Conservation (phyloP, 2,329 filamentous ascomycete genomes). For the Epicoccum sorghinum region DNA sequence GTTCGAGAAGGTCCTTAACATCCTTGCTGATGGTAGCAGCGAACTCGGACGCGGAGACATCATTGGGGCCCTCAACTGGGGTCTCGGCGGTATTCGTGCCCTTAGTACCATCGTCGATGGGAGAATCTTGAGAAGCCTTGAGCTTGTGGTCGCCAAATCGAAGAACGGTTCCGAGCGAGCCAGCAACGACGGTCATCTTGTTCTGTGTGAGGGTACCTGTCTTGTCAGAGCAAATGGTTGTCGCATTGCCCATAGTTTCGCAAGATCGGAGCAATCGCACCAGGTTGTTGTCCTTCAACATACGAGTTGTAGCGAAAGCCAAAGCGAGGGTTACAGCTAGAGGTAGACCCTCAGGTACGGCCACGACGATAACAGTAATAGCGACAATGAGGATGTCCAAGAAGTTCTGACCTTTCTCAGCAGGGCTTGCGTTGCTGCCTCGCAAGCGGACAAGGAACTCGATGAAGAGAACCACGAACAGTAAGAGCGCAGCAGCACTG, state of each 20-base stretch:
- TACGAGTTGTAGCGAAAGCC: slow-evolving; percentile 70
- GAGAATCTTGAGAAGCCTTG: slow-evolving; percentile 24
- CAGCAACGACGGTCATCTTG: slow-evolving; percentile 70
- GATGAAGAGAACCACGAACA: slow-evolving; percentile 87
- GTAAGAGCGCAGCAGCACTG: slow-evolving; percentile 75
- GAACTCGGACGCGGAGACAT: slow-evolving; percentile 61
- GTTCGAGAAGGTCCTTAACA: slow-evolving; percentile 62
- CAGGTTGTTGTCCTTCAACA: slow-evolving; percentile 73
- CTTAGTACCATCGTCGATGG: slow-evolving; percentile 38
- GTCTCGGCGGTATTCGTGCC: slow-evolving; percentile 40
- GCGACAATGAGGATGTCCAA: slow-evolving; percentile 68
- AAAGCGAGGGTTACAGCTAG: slow-evolving; percentile 72
- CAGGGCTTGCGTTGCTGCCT: slow-evolving; percentile 59
- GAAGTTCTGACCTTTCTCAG: slow-evolving; percentile 77
- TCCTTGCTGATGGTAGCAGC: slow-evolving; percentile 58
- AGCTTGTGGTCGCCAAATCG: slow-evolving; percentile 59
- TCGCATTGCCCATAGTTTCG: slow-evolving; percentile 75
- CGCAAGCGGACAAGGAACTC: slow-evolving; percentile 77
- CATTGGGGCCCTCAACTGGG: slow-evolving; percentile 50
- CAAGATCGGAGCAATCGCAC: slow-evolving; percentile 71
- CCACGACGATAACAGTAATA: slow-evolving; percentile 72
- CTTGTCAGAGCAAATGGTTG: slow-evolving; percentile 75
- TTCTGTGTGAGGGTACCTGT: slow-evolving; percentile 51
- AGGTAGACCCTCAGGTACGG: slow-evolving; percentile 70
- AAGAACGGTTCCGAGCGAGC: slow-evolving; percentile 66